These are phyloP conservation scores for Xylariales sp. DNA, from an alignment of 2,329 filamentous ascomycete genomes.

Conservation along the genomic window DNA sequence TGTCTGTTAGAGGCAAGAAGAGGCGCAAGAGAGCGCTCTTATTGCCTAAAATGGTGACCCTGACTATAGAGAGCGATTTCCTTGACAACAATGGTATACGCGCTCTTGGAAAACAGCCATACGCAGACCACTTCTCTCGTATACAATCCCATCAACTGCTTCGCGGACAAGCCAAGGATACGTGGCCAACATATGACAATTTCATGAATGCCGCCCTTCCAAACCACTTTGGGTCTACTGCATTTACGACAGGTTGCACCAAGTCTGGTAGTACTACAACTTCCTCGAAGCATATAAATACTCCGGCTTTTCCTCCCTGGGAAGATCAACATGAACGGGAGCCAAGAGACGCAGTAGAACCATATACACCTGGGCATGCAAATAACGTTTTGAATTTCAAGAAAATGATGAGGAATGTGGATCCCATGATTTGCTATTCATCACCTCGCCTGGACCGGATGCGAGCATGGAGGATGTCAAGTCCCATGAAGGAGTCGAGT, in stretches of 20 bases:
- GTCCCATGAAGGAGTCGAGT: background rate
- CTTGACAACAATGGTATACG: constrained; percentile 4
- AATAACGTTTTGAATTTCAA: too few species aligned
- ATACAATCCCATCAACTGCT: constrained; percentile 2
- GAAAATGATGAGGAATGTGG: too few species aligned
- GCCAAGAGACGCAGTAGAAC: too few species aligned
- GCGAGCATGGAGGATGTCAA: background rate
- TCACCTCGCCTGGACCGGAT: background rate
- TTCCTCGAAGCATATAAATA: too few species aligned
- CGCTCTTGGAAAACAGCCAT: constrained; percentile 5
- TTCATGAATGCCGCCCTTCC: constrained; percentile 14
- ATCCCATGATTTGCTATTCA: too few species aligned
- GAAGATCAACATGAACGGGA: too few species aligned
- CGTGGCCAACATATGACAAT: constrained; percentile 23
- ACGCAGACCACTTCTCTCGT: too few species aligned
- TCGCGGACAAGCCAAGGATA: constrained; percentile 12
- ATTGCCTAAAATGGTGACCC: constrained; percentile 15
- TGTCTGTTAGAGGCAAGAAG: constrained; percentile 14
- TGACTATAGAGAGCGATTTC: constrained; percentile 13
- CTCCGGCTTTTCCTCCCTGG: too few species aligned
- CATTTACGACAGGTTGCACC: constrained; percentile 2
- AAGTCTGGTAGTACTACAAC: too few species aligned
- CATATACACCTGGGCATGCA: too few species aligned
- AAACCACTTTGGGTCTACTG: background rate
- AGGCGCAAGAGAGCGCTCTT: constrained; percentile 16